Percentiles rank a stretch among this genome's conserved stretches.
These are phyloP conservation scores for Colletotrichum horii DNA, from an alignment of 2,329 filamentous ascomycete genomes.

Conservation along the genomic window DNA sequence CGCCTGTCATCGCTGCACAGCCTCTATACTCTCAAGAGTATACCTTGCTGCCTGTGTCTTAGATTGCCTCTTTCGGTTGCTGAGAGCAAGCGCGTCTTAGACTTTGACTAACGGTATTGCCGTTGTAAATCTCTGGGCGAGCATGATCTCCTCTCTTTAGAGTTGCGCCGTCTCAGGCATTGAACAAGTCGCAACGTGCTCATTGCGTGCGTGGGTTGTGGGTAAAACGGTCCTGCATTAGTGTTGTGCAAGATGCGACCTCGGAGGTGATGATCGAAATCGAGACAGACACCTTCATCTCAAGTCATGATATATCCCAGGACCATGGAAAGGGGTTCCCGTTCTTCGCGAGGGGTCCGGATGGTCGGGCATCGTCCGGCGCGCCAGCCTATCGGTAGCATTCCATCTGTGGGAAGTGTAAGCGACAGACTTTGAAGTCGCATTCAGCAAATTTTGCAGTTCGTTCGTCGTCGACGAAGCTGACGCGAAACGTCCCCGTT, in stretches of 20 bases:
- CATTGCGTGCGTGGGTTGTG: background rate
- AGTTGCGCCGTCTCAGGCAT: background rate
- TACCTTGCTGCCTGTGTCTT: background rate
- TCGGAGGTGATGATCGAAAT: background rate
- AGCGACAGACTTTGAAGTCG: background rate
- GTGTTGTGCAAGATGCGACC: background rate
- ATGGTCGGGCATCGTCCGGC: background rate
- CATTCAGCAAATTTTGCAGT: background rate
- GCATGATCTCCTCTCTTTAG: background rate
- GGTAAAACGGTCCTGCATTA: background rate
- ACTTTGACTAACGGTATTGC: background rate
- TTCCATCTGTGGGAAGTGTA: background rate
- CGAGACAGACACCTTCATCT: background rate
- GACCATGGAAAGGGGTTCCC: background rate
- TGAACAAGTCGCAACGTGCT: background rate
- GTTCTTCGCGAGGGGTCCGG: background rate
- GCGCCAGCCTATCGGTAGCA: background rate
- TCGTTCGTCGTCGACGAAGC: background rate
- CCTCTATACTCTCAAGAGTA: background rate
- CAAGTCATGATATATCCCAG: background rate
- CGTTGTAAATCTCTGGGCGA: background rate
- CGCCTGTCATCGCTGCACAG: background rate
- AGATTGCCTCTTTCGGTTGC: background rate
- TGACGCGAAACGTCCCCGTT: background rate
- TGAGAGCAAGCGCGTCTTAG: background rate